Evolutionary conservation across 495 filamentous ascomycete genomes (phyloP).

Genomic region (Evernia prunastri): DNA sequence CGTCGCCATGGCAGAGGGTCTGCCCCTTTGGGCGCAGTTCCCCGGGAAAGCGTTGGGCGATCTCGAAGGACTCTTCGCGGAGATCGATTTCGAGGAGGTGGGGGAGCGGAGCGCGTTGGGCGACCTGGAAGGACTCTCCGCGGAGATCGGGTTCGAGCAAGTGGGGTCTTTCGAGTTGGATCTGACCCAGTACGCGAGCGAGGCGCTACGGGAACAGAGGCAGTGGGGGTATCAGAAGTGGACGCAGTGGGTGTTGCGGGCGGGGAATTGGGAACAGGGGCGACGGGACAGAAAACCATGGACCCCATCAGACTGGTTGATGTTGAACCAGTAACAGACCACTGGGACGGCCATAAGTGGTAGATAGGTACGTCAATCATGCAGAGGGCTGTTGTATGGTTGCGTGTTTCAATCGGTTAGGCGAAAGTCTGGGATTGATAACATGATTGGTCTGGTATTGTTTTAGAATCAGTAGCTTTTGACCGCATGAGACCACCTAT

Average conservation of each 20-base stretch:
- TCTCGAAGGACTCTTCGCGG: neutral
- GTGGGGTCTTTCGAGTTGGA: neutral
- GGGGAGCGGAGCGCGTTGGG: neutral
- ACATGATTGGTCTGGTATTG: neutral
- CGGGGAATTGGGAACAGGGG: neutral
- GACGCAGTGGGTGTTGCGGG: neutral
- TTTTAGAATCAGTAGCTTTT: neutral
- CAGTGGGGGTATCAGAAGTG: neutral
- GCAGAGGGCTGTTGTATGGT: neutral
- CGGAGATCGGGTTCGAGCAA: neutral
- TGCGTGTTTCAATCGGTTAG: neutral
- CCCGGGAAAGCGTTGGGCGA: neutral
- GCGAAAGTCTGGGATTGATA: neutral
- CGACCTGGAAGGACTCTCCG: neutral
- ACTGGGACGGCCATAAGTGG: neutral
- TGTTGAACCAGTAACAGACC: too few species aligned
- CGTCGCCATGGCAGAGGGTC: neutral
- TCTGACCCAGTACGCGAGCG: neutral
- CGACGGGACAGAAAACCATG: too few species aligned
- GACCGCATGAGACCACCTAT: neutral
- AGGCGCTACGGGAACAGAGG: neutral
- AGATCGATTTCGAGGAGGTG: neutral
- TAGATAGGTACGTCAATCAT: neutral
- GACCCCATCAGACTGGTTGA: too few species aligned
- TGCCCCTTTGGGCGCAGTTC: constrained; percentile 1